These are phyloP conservation scores for Lactifluus subvellereus DNA, from an alignment of 768 basidiomycete genomes.

Conservation along the genomic window DNA sequence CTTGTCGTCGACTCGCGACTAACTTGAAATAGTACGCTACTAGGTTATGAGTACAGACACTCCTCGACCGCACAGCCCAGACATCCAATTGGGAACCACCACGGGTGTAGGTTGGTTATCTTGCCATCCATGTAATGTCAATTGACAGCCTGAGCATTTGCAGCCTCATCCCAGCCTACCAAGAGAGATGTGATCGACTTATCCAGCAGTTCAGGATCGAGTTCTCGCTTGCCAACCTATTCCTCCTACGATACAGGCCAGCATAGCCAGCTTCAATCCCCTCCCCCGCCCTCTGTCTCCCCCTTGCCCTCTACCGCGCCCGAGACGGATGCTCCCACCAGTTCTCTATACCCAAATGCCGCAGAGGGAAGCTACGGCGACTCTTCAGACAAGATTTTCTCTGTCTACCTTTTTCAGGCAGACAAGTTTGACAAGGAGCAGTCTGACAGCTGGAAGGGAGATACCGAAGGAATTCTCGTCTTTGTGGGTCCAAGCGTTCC, in stretches of 20 bases:
- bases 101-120: neutral
- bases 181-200: neutral
- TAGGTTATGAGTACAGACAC: neutral
- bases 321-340: neutral
- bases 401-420: constrained; percentile 20
- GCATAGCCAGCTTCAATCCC: neutral
- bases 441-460: constrained; percentile 24
- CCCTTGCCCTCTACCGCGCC: neutral
- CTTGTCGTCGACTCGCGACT: too few species aligned
- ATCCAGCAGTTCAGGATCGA: neutral
- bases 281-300: neutral
- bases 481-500: constrained; percentile 14
- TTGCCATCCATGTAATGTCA: neutral
- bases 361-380: constrained; percentile 14
- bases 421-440: constrained; percentile 19
- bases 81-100: constrained; percentile 9
- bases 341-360: neutral
- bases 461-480: constrained; percentile 24
- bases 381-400: constrained; percentile 16
- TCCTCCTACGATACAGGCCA: constrained; percentile 6
- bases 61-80: constrained; percentile 12
- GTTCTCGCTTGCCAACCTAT: constrained; percentile 11
- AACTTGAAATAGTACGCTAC: too few species aligned
- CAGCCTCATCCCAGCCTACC: neutral
- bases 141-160: neutral